Base-by-base conservation (phyloP, 495 filamentous ascomycete genomes). In the Aspergillus haitiensis region DNA sequence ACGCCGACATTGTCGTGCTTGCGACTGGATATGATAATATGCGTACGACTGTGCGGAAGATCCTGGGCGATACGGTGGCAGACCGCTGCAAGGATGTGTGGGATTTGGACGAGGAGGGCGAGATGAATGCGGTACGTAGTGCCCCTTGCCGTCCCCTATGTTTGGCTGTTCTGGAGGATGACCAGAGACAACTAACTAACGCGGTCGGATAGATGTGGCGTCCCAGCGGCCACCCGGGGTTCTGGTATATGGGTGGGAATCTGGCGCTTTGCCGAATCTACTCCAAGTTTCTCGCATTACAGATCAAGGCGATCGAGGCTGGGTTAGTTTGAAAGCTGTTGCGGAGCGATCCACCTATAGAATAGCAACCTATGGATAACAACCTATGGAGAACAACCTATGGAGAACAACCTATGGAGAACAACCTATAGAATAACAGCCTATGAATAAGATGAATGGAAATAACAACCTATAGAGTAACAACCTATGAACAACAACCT, bases 1-100 rank as follows among this genome's bases (percentile, higher is more conserved):
- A 87, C 33, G 88, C 90, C 0, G 91, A 94, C 60, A 82, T 90
- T 66, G 85, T 96, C 36, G 81, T 93, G 6, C 84, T 93, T 50
- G 91, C 91, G 8, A 96, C 91, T 8, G 91, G 91, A 0, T 94
- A 91, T 69, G 76, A 84, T 45, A 92, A 90, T 64, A 96, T 93
- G 90, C 78, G 82, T 27, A 86, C 84, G 0, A 76, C 73, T 4
- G 77, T 79, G 11, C 68, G 85, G 27, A 80, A 73, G 53, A 84
- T 91, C 10, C 81, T 94, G 49, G 90, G 90, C 3, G 84, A 90
- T 57, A 79, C 82, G 40, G 69, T 93, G 21, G 88, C 85, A 1
- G 84, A 88, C 64, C 75, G 79, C 15, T 76, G 86, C 1, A 79
- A 78, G 27, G 86, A 90, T 73, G 85, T 93, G 18, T 96, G 91